Evolutionary conservation across 2,329 filamentous ascomycete species (phyloP), one percentile per base, ranked within the genome.

Genomic region (Ophiocordyceps polyrhachis-furcata): DNA sequence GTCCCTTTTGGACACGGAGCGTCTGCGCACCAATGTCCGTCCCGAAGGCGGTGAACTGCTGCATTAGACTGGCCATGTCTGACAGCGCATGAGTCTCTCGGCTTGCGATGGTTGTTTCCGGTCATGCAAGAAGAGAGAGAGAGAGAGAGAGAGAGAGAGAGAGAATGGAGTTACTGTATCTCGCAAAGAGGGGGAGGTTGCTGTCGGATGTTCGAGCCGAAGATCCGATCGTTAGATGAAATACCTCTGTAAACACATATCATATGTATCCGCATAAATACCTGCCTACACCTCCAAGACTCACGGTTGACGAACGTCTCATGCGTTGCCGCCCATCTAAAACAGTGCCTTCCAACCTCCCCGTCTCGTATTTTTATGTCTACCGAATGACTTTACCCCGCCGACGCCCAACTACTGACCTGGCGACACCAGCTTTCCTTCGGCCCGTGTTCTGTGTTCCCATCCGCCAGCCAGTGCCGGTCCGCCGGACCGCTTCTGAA

Each of bases 381-480:
- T 32, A 32, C 31, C 4, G 9, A 14, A 32, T 8, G 31, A n/a
- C 31, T 15, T 31, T 14, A 31, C 9, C 3, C 29, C 31, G 25
- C 25, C 5, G 7, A 28, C 9, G 25, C 25, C 25, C 25, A 11
- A 28, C 25, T 85, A 95, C 74, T 93, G 86, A 51, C 91, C 91
- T 40, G 91, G 91, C 45, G 88, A 76, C 59, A 95, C 74, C 52
- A 96, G 69, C 64, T 83, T 80, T 54, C 89, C 91, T 67, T 89
- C 76, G 60, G 78, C 75, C 57, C 66, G 71, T 47, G 86, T 69
- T 61, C 84, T 72, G 50, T 83, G 82, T 51, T 75, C 69, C 89
- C 88, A 95, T 47, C 91, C 91, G 61, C 91, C 91, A 51, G 85
- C 88, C 58, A 88, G 70, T 41, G 85, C 72, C 56, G 77, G 64